phyloP scores from a whole-genome alignment of 257 asterid species.

The Nicotiana benthamiana region DNA sequence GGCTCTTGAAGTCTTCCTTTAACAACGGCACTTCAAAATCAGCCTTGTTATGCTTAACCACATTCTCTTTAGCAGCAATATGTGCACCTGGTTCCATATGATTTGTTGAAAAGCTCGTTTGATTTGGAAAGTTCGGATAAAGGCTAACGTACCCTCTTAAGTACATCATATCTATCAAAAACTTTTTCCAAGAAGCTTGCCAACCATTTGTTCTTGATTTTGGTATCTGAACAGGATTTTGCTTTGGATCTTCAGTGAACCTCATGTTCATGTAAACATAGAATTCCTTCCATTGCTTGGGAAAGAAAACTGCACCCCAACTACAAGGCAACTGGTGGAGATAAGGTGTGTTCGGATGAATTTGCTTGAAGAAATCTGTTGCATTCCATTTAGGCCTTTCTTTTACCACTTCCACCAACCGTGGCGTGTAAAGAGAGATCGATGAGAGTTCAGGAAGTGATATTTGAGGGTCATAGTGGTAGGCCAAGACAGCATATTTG shows the following conservation, averaged over 20 bases:
- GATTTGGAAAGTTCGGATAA: conserved; percentile 86
- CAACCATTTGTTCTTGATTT: conserved; percentile 95
- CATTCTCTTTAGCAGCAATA: conserved; percentile 74
- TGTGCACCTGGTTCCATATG: conserved; percentile 99
- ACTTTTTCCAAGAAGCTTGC: conserved; percentile 99
- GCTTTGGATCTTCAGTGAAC: conserved; percentile 73
- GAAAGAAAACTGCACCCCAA: conserved; percentile 96
- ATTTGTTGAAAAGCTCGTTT: conserved; percentile 86
- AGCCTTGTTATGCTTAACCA: conserved; percentile 54
- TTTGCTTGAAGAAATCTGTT: conserved; percentile 53
- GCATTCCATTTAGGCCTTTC: conserved; percentile 96
- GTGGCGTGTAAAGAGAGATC: conserved; percentile 86
- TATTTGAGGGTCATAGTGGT: conserved; percentile 84
- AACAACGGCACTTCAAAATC: conserved; percentile 89
- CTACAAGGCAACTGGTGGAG: conserved; percentile 93
- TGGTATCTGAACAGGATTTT: conserved; percentile 88
- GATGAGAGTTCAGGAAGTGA: conserved; percentile 83
- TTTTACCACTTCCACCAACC: conserved; percentile 83
- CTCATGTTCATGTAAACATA: conserved; percentile 94
- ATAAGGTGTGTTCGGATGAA: conserved; percentile 91
- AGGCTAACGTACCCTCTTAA: conserved; percentile 77
- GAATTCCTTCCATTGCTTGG: conserved; percentile 91
- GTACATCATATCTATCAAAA: conserved; percentile 91
- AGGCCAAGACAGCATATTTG: conserved; percentile 69
- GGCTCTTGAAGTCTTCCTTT: conserved; percentile 50